Base-by-base conservation (phyloP, 2,329 filamentous ascomycete species). In the Fusarium papillatum region DNA sequence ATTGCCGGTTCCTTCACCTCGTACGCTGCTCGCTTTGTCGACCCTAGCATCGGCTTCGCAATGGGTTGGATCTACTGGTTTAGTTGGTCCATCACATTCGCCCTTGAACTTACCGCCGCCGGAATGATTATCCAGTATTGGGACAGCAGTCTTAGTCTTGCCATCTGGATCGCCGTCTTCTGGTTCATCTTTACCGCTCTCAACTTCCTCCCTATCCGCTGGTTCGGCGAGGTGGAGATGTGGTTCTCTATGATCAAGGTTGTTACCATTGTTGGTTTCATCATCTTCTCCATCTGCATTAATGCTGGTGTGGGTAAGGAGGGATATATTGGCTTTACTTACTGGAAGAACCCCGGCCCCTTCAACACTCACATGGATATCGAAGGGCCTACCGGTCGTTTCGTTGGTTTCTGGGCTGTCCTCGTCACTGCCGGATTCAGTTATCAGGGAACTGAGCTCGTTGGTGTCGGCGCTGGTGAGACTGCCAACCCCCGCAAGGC, bases 11-110 rank as follows among this genome's bases (percentile, higher is more conserved):
- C 93, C 48, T 96, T 96, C 81, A 94, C 93, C 36, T 89, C 92
- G 50, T 96, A 95, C 79, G 93, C 94, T 26, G 89, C 91, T 46
- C 93, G 94, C 22, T 95, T 96, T 78, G 89, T 95, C 74, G 92
- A 94, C 79, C 92, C 91, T 14, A 92, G 92, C 68, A 86, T 95
- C 60, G 93, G 93, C 10, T 95, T 95, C 79, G 89, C 93, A 24
- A 93, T 95, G 89, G 94, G 94, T 24, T 96, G 94, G 94, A 92
- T 95, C 71, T 96, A 96, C 84, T 96, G 93, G 92, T 95, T 95
- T 80, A 92, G 90, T 43, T 96, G 93, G 93, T 88, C 91, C 22
- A 91, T 93, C 69, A 95, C 93, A 0, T 94, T 91, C 76, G 93
- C 93, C 1, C 88, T 95, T 11, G 94, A 96, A 80, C 86, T 95